Evolutionary conservation across 176 grass and related monocot species (phyloP).

Genomic region (Thinopyrum elongatum): DNA sequence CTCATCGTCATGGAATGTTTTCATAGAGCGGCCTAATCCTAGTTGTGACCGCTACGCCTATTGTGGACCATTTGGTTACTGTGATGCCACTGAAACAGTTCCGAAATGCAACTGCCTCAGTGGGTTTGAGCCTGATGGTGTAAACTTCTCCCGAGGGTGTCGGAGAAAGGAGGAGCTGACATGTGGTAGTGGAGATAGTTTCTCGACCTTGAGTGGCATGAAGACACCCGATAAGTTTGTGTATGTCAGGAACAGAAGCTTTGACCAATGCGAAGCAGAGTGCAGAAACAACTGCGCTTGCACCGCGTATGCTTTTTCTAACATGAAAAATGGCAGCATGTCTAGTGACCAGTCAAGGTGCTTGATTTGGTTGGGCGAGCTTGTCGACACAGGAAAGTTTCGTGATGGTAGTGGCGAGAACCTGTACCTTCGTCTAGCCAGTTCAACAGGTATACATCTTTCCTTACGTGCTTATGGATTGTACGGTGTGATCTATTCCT

Average conservation of each 20-base stretch:
- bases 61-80: constrained; percentile 49
- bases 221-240: constrained; percentile 25
- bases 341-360: constrained; percentile 29
- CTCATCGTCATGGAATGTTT: background rate
- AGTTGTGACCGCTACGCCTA: constrained; percentile 24
- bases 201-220: constrained; percentile 6
- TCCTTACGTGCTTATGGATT: background rate
- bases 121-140: constrained; percentile 40
- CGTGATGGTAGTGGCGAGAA: constrained; percentile 15
- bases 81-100: constrained; percentile 12
- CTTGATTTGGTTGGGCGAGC: constrained; percentile 52
- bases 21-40: background rate
- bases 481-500: background rate
- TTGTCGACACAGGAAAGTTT: constrained; percentile 40
- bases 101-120: constrained; percentile 43
- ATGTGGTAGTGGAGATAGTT: background rate
- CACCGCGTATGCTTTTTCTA: constrained; percentile 45
- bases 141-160: constrained; percentile 39
- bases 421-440: constrained; percentile 7
- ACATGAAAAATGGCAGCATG: background rate
- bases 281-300: constrained; percentile 52
- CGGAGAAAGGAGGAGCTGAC: constrained; percentile 13
- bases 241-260: constrained; percentile 19
- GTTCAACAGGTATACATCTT: background rate
- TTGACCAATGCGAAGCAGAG: constrained; percentile 23